phyloP scores from a whole-genome alignment of 2,329 filamentous ascomycete species.

The Paecilomyces fulvus region DNA sequence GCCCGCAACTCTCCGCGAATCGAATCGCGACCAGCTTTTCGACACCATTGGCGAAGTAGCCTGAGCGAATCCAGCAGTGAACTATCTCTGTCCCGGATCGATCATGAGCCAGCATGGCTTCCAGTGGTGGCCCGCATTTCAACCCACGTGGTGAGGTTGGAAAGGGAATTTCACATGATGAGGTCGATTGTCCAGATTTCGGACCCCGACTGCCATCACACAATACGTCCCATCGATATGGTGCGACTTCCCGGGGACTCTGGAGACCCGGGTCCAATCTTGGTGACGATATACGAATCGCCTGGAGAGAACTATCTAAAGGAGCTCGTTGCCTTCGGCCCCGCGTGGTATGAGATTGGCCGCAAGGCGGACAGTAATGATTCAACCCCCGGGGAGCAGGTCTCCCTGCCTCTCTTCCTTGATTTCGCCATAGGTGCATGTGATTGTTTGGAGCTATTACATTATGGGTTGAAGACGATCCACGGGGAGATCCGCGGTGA shows the following conservation, averaged over 20 bases:
- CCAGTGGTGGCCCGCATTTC: conserved; percentile 75
- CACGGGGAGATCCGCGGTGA: conserved; percentile 88
- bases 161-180: conserved; percentile 77
- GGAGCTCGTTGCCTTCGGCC: conserved; percentile 67
- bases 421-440: conserved; percentile 86
- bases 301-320: conserved; percentile 66
- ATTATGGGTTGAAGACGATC: conserved; percentile 76
- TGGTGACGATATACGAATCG: conserved; percentile 73
- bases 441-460: conserved; percentile 80
- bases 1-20: conserved; percentile 35
- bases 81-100: conserved; percentile 30
- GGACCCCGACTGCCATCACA: conserved; percentile 66
- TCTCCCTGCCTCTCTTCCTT: conserved; percentile 69
- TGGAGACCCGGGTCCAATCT: conserved; percentile 61
- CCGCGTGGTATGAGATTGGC: conserved; percentile 58
- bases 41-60: conserved; percentile 42
- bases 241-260: conserved; percentile 60
- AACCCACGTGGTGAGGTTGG: conserved; percentile 70
- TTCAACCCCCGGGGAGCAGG: conserved; percentile 48
- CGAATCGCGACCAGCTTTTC: conserved; percentile 31
- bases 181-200: conserved; percentile 62
- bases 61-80: conserved; percentile 44
- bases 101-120: conserved; percentile 40
- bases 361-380: conserved; percentile 38
- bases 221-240: conserved; percentile 72